Percentiles rank a stretch among this genome's conserved stretches.
Evolutionary conservation across 352 stramenopile genomes (phyloP).

Genomic region (Pythium biforme): DNA sequence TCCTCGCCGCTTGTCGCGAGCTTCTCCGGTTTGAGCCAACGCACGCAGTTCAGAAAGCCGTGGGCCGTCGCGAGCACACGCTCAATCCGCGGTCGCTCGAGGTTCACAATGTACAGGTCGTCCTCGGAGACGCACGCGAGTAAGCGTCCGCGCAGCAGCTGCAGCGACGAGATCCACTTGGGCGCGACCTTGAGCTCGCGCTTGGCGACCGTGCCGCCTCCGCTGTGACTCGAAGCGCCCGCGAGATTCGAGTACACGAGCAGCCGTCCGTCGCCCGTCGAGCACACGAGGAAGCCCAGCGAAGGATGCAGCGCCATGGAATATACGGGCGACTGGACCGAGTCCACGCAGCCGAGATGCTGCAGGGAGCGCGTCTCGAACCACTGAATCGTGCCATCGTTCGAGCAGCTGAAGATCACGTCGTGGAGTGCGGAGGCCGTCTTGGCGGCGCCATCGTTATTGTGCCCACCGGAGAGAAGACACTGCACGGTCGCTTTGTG

Average conservation of each 20-base stretch:
- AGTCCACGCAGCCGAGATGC: slow-evolving; percentile 45
- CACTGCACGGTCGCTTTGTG: slow-evolving; percentile 61
- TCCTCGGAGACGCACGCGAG: slow-evolving; percentile 62
- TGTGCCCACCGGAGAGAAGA: slow-evolving; percentile 22
- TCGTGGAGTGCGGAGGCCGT: neutral
- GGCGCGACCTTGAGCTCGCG: slow-evolving; percentile 42
- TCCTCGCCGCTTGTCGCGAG: slow-evolving; percentile 58
- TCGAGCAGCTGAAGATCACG: slow-evolving; percentile 68
- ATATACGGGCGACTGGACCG: slow-evolving; percentile 54
- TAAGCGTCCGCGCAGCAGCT: slow-evolving; percentile 34
- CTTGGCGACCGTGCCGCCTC: slow-evolving; percentile 4
- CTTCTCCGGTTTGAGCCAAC: slow-evolving; percentile 40
- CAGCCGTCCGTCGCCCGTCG: slow-evolving; percentile 63
- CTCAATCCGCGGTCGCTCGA: slow-evolving; percentile 35
- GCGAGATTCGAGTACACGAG: slow-evolving; percentile 41
- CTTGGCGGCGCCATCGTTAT: neutral
- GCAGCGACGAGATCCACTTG: slow-evolving; percentile 66
- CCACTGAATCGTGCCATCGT: slow-evolving; percentile 69
- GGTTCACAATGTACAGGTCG: slow-evolving; percentile 56
- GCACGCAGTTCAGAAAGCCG: slow-evolving; percentile 62
- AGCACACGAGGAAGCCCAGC: slow-evolving; percentile 43
- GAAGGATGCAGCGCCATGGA: slow-evolving; percentile 34
- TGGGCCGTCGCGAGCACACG: slow-evolving; percentile 48
- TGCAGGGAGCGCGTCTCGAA: slow-evolving; percentile 46
- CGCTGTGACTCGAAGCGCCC: neutral